These are phyloP conservation scores for Carex pumila DNA, from an alignment of 176 grass and related monocot species.

Conservation along the genomic window DNA sequence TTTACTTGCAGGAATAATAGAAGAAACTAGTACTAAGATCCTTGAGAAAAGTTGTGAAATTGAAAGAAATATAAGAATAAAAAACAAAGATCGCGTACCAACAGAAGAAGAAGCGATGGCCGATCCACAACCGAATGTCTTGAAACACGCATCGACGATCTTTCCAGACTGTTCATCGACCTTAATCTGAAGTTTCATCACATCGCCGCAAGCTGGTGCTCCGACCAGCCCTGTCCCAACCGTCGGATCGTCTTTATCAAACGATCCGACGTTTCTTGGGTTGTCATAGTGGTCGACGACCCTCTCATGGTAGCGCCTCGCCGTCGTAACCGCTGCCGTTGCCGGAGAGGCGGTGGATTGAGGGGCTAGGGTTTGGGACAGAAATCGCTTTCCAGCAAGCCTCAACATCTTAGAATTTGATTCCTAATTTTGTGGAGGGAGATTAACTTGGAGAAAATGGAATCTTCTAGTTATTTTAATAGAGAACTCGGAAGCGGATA, in stretches of 20 bases:
- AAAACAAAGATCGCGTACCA: slow-evolving; percentile 28
- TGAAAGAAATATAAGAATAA: background rate
- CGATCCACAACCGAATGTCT: slow-evolving; percentile 97
- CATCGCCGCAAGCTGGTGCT: slow-evolving; percentile 91
- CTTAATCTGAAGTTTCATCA: slow-evolving; percentile 99
- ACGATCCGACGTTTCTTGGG: slow-evolving; percentile 86
- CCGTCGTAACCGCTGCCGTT: background rate
- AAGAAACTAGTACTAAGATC: no score
- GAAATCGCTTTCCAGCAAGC: slow-evolving; percentile 29
- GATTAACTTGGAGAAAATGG: background rate
- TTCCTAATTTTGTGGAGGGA: slow-evolving; percentile 2
- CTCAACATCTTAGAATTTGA: slow-evolving; percentile 39
- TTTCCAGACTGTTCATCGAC: slow-evolving; percentile 73
- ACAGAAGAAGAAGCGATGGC: slow-evolving; percentile 96
- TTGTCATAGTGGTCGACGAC: slow-evolving; percentile 99
- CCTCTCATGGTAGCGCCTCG: slow-evolving; percentile 82
- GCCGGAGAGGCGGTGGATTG: slow-evolving; percentile 28
- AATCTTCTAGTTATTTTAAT: background rate
- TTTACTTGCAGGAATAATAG: no score
- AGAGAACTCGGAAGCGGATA: no score
- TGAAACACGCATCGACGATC: slow-evolving; percentile 97
- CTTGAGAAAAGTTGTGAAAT: background rate
- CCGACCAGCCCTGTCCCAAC: slow-evolving; percentile 94
- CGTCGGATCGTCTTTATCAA: slow-evolving; percentile 85
- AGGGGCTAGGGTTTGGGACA: slow-evolving; percentile 17